A percentile compares a stretch with the other conserved stretches of the same genome.
Conservation (phyloP, 2,329 filamentous ascomycete species). For the Apiospora rasikravindrae region DNA sequence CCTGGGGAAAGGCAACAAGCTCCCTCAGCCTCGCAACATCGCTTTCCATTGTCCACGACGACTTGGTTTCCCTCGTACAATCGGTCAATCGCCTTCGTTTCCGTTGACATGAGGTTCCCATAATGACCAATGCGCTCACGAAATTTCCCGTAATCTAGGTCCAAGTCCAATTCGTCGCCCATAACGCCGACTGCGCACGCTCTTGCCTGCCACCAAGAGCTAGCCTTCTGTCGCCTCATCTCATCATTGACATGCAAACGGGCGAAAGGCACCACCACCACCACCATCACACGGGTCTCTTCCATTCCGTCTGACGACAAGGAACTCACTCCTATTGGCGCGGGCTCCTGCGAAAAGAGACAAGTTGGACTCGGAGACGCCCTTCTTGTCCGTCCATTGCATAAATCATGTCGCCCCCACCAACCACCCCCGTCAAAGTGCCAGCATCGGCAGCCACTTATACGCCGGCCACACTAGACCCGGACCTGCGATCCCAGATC, state of each 20-base stretch:
- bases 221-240: neutral
- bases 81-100: neutral
- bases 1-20: constrained; percentile 14
- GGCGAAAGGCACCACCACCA: neutral
- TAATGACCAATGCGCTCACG: neutral
- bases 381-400: neutral
- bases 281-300: neutral
- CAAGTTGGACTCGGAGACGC: neutral
- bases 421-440: constrained; percentile 62
- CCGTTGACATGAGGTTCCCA: neutral
- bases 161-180: neutral
- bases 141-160: neutral
- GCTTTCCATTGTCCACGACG: neutral
- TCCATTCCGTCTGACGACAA: neutral
- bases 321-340: neutral
- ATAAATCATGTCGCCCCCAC: constrained; percentile 49
- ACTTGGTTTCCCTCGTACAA: neutral
- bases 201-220: constrained; percentile 6
- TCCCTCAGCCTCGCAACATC: constrained; percentile 6
- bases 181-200: neutral
- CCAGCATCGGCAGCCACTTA: constrained; percentile 64
- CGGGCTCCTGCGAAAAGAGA: neutral
- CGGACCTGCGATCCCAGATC: constrained; percentile 66
- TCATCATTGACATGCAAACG: neutral
- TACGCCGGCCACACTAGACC: constrained; percentile 64